Evolutionary conservation across 2,329 filamentous ascomycete species (phyloP).

Genomic region (Alternaria sp.): DNA sequence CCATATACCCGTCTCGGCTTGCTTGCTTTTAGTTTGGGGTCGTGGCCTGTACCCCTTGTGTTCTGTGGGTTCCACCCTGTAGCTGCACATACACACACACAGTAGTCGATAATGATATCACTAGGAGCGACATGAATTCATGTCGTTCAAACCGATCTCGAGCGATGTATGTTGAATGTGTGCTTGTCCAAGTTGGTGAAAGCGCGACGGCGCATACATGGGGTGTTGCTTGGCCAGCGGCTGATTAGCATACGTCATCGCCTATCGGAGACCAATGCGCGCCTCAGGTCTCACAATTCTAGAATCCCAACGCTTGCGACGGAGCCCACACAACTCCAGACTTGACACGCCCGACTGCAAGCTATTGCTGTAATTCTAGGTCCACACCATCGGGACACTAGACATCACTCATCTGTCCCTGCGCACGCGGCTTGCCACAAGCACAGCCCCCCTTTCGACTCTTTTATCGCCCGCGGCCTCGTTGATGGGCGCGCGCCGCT

Average conservation of each 20-base stretch:
- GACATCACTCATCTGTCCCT: conserved; percentile 4
- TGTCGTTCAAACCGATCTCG: conserved; percentile 30
- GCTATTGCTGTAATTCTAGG: not conserved
- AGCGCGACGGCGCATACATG: conserved; percentile 5
- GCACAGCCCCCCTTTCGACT: conserved; percentile 22
- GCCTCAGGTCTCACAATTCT: conserved; percentile 14
- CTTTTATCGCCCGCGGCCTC: conserved; percentile 1
- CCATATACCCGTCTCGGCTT: conserved; percentile 45
- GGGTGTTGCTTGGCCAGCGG: conserved; percentile 17
- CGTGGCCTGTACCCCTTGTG: conserved; percentile 19
- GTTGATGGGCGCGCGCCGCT: conserved; percentile 15
- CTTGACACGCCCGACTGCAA: not conserved
- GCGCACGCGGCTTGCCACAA: conserved; percentile 15
- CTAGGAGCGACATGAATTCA: conserved; percentile 46
- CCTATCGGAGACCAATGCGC: conserved; percentile 5
- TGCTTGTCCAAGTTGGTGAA: not conserved
- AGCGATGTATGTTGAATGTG: not conserved
- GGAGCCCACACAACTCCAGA: not conserved
- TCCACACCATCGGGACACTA: not conserved
- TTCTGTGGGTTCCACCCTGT: conserved; percentile 22
- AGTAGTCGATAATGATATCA: conserved; percentile 20
- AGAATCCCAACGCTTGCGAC: conserved; percentile 13
- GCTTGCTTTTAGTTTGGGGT: conserved; percentile 28
- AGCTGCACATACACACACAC: conserved; percentile 9
- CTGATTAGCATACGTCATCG: conserved; percentile 29